Evolutionary conservation across 2,329 filamentous ascomycete species (phyloP), one percentile per base, ranked within the genome.

Genomic region (Karstenula rhodostoma): DNA sequence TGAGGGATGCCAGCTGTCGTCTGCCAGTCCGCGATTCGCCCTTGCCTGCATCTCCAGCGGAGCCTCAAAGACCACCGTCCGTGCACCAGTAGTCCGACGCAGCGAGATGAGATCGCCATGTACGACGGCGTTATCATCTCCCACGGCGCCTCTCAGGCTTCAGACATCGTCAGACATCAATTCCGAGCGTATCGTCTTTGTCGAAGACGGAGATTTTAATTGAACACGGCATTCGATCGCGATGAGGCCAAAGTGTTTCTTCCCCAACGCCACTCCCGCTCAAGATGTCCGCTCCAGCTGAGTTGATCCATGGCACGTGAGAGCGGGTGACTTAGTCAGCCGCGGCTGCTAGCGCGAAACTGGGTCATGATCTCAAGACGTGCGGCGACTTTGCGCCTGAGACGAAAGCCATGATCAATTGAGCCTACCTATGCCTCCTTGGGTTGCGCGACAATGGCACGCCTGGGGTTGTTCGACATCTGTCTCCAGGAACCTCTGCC

Each of bases 391-490:
- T 27, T 33, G n/a, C 37, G 37, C 17, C n/a, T 13, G 3, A 6
- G 19, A 33, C 27, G 9, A 15, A 19, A 46, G 58, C 58, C 66
- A 71, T 67, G 66, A 53, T 65, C 67, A 62, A 72, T 66, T 74
- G 71, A 71, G 37, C 61, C 49, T 65, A 64, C 69, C 61, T 62
- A 76, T 77, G 73, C 67, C 66, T 71, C 69, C 64, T 57, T 59
- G 69, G 70, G 66, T 66, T 60, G 59, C 67, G 46, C 72, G 66
- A 57, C 68, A 64, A 72, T 75, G 71, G 59, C 67, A 64, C 58
- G 62, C 67, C 63, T 52, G 68, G 66, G 58, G 67, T 53, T 61
- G 58, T 49, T 53, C 65, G 51, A 61, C 57, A 44, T 57, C 56
- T 32, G 60, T 64, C 42, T 47, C 57, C 32, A 27, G 51, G 22